Evolutionary conservation across 2,329 filamentous ascomycete species (phyloP).

Genomic region (Colletotrichum noveboracense): DNA sequence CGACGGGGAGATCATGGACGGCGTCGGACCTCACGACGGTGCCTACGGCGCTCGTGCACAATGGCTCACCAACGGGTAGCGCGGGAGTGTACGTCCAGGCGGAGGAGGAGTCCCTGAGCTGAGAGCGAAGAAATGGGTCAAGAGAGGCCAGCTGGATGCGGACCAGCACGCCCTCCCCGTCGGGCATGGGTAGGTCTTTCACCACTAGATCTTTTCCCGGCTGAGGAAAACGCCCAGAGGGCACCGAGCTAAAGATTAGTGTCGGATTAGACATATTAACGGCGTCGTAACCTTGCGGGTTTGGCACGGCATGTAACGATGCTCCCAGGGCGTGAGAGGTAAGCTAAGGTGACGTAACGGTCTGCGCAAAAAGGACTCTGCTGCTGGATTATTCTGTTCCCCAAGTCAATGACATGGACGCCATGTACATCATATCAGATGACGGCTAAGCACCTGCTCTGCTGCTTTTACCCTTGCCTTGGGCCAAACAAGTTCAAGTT

Average conservation of each 20-base stretch:
- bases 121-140: slow-evolving; percentile 76
- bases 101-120: slow-evolving; percentile 60
- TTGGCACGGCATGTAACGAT: background rate
- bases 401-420: background rate
- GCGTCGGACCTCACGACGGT: background rate
- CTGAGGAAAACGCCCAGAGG: background rate
- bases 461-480: background rate
- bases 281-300: background rate
- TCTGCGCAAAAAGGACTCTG: background rate
- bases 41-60: background rate
- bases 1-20: background rate
- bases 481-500: background rate
- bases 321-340: background rate
- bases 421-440: background rate
- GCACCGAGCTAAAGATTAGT: background rate
- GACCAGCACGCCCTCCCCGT: background rate
- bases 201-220: background rate
- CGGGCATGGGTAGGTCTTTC: background rate
- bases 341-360: background rate
- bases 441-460: background rate
- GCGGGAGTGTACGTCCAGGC: background rate
- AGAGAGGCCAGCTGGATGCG: slow-evolving; percentile 54
- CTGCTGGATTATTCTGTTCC: background rate
- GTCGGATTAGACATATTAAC: background rate
- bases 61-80: background rate